Evolutionary conservation across 352 stramenopile genomes (phyloP), one percentile per base, ranked within the genome.

Genomic region (Phytophthora megakarya): DNA sequence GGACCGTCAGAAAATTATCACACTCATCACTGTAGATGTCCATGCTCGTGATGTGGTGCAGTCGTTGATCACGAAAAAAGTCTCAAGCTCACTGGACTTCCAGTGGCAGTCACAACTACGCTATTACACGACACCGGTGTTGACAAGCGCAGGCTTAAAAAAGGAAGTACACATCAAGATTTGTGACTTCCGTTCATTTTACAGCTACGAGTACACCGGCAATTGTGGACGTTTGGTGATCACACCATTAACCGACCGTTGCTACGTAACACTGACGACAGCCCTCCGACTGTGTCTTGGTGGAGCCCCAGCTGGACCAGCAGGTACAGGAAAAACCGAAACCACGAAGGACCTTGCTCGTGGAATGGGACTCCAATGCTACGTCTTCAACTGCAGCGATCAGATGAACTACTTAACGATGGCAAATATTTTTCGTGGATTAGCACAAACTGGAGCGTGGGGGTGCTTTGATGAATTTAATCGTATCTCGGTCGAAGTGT

Each of bases 401-500:
- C 84, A 96, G 51, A 96, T 96, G 89, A 95, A 98, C 72, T 99
- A 98, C 76, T 88, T 98, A 74, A 98, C 93, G 0, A 98, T 99
- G 89, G 96, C 87, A 10, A 95, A 98, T 52, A 98, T 98, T 58
- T 99, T 99, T 69, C 78, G 90, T 26, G 96, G 96, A 9, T 79
- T 99, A 6, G 84, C 93, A 3, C 93, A 98, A 68, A 98, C 95
- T 32, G 96, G 95, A 26, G 92, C 96, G 3, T 98, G 96, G 96
- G 96, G 96, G 6, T 98, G 95, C 65, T 98, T 98, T 72, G 95
- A 98, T 59, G 93, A 98, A 70, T 98, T 98, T 56, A 98, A 98
- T 55, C 90, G 96, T 32, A 98, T 98, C 69, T 95, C 91, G 8
- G 97, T 99, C 32, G 96, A 99, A 73, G 96, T 98, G 11, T 68